These are phyloP conservation scores for Phytophthora sansomeana DNA, from an alignment of 352 stramenopile genomes.

Conservation along the genomic window DNA sequence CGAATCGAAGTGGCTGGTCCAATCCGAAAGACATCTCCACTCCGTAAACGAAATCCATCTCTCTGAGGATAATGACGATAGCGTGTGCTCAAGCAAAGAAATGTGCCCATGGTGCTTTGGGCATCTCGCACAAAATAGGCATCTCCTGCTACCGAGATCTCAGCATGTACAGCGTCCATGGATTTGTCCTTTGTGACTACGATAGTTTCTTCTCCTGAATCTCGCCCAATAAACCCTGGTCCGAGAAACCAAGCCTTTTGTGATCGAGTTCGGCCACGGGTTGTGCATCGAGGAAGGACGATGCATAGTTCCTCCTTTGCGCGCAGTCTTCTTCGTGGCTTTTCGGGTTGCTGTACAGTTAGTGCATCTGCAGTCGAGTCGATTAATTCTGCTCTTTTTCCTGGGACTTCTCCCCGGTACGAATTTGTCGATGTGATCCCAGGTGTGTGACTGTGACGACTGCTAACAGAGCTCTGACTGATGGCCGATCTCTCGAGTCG, in stretches of 20 bases:
- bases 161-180: constrained; percentile 75
- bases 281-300: constrained; percentile 44
- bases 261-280: constrained; percentile 22
- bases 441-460: constrained; percentile 9
- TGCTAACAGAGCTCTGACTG: constrained; percentile 30
- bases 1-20: constrained; percentile 48
- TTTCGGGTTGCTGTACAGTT: constrained; percentile 1
- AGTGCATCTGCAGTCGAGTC: not conserved
- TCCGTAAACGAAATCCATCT: constrained; percentile 68
- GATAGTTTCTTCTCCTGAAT: constrained; percentile 55
- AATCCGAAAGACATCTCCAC: constrained; percentile 59
- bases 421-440: constrained; percentile 11
- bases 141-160: constrained; percentile 64
- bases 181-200: constrained; percentile 63
- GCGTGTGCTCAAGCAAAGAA: constrained; percentile 75
- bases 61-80: constrained; percentile 75
- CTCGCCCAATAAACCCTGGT: constrained; percentile 65
- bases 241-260: constrained; percentile 73
- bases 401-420: not conserved
- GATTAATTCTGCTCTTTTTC: constrained; percentile 1
- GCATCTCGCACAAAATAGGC: constrained; percentile 71
- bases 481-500: constrained; percentile 27
- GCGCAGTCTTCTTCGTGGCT: constrained; percentile 43
- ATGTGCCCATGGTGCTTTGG: constrained; percentile 58
- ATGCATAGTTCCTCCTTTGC: constrained; percentile 68